Evolutionary conservation across 257 asterid species (phyloP), one percentile per base, ranked within the genome.

Genomic region (Petrea volubilis): DNA sequence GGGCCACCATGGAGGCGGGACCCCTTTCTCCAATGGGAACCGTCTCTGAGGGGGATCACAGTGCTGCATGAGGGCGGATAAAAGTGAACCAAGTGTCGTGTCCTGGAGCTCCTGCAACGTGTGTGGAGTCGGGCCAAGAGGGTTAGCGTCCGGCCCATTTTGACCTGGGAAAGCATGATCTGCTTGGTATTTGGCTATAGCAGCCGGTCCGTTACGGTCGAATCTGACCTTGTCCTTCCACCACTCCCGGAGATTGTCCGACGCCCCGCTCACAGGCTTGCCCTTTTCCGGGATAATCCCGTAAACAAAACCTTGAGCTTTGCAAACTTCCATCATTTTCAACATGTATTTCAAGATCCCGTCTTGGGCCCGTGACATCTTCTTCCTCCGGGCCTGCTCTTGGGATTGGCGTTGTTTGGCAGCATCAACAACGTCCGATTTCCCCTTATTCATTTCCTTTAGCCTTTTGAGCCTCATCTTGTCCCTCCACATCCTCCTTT

Each of bases 1-100:
- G 2, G 97, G 98, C 98, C 98, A 92, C 98, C 98, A 90, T 3
- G 98, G 98, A 0, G 98, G 98, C 0, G 96, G 69, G 27, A 88
- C 85, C 0, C 98, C 98, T 62, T 88, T 92, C 82, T 92, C 98
- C 55, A 92, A 77, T 0, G 97, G 98, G 70, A 88, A 92, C 73
- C 96, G 82, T 70, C 98, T 81, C 82, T 92, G 98, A 15, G 98
- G 98, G 4, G 97, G 98, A 55, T 88, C 88, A 12, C 98, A 92
- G 69, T 90, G 98, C 73, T 90, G 97, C 97, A 92, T 92, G 10
- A 92, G 81, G 29, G 98, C 96, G 0, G 98, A 92, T 10, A 92
- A 60, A 60, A 92, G 74, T 0, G 98, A 92, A 1, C 98, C 98
- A 13, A 92, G 92, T 0, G 96, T 92, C 0, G 98, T 89, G 60